Percentiles rank a stretch among this genome's conserved stretches.
Evolutionary conservation across 495 filamentous ascomycete species (phyloP).

Genomic region (Xylaria telfairii): DNA sequence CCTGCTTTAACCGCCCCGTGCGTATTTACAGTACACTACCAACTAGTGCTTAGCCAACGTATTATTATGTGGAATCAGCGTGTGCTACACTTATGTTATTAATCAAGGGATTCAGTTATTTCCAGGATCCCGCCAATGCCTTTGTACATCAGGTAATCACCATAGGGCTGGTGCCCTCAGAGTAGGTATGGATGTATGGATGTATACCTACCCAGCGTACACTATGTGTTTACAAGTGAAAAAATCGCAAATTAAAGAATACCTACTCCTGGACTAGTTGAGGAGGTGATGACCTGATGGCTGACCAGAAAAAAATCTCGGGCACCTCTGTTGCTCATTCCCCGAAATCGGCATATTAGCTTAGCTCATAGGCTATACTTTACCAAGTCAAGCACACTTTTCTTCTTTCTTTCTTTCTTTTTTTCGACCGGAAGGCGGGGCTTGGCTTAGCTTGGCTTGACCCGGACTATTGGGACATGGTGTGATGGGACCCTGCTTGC

Average conservation of each 20-base stretch:
- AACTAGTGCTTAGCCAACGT: not conserved
- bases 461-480: slow-evolving; percentile 22
- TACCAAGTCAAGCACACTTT: not conserved
- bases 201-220: not conserved
- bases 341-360: not conserved
- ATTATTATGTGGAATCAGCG: not conserved
- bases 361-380: not conserved
- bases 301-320: not conserved
- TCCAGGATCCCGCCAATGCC: not conserved
- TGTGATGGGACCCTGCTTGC: not conserved
- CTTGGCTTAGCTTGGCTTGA: not conserved
- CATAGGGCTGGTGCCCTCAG: not conserved
- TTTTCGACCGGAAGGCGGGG: not conserved
- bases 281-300: not conserved
- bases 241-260: not conserved
- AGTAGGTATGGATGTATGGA: not conserved
- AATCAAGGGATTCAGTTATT: slow-evolving; percentile 1
- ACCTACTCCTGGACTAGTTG: slow-evolving; percentile 9
- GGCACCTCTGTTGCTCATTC: not conserved
- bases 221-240: not conserved
- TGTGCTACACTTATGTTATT: not conserved
- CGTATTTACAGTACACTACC: not conserved
- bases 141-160: not conserved
- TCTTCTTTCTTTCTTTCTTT: not conserved
- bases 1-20: not conserved